A percentile compares a stretch with the other conserved stretches of the same genome.
These are phyloP conservation scores for Apiosordaria backusii DNA, from an alignment of 495 filamentous ascomycete species.

Conservation along the genomic window DNA sequence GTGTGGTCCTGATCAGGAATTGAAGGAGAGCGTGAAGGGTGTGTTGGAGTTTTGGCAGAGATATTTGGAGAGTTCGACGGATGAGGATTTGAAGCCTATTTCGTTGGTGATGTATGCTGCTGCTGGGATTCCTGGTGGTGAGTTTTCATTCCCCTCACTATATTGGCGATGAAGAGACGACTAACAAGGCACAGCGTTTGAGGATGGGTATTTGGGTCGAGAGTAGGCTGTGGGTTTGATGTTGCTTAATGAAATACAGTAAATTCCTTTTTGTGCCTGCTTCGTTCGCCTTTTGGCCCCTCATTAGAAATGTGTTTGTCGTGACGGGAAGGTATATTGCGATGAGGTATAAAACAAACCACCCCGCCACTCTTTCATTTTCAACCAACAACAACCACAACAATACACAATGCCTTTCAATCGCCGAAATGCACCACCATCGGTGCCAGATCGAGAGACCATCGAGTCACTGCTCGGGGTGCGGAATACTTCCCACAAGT, in stretches of 20 bases:
- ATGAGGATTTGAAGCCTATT: constrained; percentile 55
- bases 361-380: not conserved
- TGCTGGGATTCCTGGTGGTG: constrained; percentile 59
- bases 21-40: constrained; percentile 39
- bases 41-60: constrained; percentile 55
- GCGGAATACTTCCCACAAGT: no score
- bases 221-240: not conserved
- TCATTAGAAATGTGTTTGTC: not conserved
- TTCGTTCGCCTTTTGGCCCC: not conserved
- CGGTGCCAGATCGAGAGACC: no score
- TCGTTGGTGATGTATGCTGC: constrained; percentile 65
- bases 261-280: not conserved
- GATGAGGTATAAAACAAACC: not conserved
- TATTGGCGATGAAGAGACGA: not conserved
- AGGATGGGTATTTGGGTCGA: constrained; percentile 16
- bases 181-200: constrained; percentile 20
- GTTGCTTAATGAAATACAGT: not conserved
- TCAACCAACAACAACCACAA: no score
- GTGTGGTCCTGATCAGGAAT: constrained; percentile 43
- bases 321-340: not conserved
- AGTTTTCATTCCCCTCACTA: constrained; percentile 26
- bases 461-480: no score
- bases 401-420: no score
- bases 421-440: no score
- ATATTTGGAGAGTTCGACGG: constrained; percentile 40